Conservation (phyloP, 225 moss, liverwort and hornwort species). For the Thuidium tamariscinum region DNA sequence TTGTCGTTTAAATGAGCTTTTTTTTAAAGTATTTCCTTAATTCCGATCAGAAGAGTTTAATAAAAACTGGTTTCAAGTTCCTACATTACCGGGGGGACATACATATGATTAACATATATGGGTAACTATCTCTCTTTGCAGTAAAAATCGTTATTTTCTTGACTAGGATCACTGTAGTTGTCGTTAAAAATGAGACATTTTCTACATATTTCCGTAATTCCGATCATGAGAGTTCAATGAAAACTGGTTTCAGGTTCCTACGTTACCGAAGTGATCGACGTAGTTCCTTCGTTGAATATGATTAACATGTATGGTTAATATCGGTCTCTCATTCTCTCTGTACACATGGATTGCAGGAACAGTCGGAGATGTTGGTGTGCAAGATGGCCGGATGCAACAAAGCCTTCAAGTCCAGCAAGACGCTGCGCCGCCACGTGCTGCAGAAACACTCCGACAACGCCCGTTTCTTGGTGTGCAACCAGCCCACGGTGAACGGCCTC, state of each 20-base stretch:
- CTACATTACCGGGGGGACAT: not conserved
- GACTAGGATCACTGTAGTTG: too few species aligned
- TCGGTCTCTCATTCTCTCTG: too few species aligned
- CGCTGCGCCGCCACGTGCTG: constrained; percentile 41
- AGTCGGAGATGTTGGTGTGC: constrained; percentile 40
- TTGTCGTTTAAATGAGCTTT: not conserved
- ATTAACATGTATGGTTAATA: not conserved
- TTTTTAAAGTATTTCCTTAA: not conserved
- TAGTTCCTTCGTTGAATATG: too few species aligned
- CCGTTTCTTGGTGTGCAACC: constrained; percentile 43
- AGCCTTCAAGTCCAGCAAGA: constrained; percentile 52
- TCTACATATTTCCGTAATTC: too few species aligned
- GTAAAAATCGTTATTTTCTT: too few species aligned
- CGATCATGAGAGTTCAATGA: too few species aligned
- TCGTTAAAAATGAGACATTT: too few species aligned
- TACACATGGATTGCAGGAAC: constrained; percentile 13
- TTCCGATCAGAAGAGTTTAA: not conserved
- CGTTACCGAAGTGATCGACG: too few species aligned
- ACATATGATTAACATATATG: not conserved
- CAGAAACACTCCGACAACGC: constrained; percentile 50
- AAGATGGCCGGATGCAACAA: constrained; percentile 49
- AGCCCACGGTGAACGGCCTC: constrained; percentile 38
- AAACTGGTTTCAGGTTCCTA: too few species aligned
- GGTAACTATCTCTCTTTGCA: not conserved
- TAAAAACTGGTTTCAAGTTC: not conserved